A percentile compares a stretch with the other conserved stretches of the same genome.
phyloP scores from a whole-genome alignment of 169 alveolate species.

The Eimeria falciformis region DNA sequence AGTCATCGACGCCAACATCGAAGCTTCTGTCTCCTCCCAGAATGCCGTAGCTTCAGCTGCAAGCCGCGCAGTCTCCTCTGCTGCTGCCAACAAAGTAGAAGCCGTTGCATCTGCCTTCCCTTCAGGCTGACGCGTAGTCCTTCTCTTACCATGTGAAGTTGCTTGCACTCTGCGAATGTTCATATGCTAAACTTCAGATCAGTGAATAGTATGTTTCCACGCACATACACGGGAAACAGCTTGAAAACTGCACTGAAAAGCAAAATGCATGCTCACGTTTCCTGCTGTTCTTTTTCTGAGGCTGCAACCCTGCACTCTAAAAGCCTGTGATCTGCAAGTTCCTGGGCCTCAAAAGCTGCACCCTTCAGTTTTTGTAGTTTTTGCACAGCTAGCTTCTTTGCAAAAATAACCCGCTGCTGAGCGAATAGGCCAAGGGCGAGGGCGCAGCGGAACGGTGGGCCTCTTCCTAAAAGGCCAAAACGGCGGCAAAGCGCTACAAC shows the following conservation, averaged over 20 bases:
- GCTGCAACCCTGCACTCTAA: neutral
- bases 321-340: neutral
- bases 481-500: conserved; percentile 38
- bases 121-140: neutral
- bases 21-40: conserved; percentile 14
- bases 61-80: conserved; percentile 21
- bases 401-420: conserved; percentile 10
- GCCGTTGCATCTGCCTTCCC: neutral
- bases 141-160: neutral
- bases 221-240: too few relatives aligned
- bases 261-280: neutral
- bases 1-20: conserved; percentile 11
- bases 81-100: neutral
- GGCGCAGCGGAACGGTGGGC: conserved; percentile 36
- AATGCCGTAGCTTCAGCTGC: neutral
- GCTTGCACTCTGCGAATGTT: neutral
- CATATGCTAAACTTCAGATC: too few relatives aligned
- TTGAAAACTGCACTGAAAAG: too few relatives aligned
- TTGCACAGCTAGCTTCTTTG: neutral
- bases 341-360: conserved; percentile 13
- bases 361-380: neutral
- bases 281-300: conserved; percentile 38
- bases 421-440: conserved; percentile 36
- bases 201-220: too few relatives aligned
- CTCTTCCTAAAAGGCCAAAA: neutral